These are phyloP conservation scores for Zea luxurians DNA, from an alignment of 176 grass and related monocot species.

Conservation along the genomic window DNA sequence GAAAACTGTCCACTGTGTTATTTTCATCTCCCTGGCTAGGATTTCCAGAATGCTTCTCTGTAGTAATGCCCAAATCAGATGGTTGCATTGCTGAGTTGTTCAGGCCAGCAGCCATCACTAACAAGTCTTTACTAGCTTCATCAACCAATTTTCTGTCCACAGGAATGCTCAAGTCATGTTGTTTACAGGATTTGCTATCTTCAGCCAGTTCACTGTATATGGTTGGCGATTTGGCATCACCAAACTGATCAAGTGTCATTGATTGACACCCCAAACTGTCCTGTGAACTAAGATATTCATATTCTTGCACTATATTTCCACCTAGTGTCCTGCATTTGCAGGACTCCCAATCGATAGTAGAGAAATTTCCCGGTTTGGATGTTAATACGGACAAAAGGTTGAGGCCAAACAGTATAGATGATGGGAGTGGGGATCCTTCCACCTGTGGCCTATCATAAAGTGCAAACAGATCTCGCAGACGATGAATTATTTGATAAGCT, in stretches of 20 bases:
- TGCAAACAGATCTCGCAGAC: slow-evolving; percentile 89
- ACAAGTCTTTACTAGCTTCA: slow-evolving; percentile 47
- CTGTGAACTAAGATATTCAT: slow-evolving; percentile 60
- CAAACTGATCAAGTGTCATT: slow-evolving; percentile 40
- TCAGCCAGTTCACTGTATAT: slow-evolving; percentile 36
- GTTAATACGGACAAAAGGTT: slow-evolving; percentile 87
- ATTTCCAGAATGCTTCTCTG: slow-evolving; percentile 38
- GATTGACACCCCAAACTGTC: slow-evolving; percentile 45
- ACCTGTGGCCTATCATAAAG: slow-evolving; percentile 97
- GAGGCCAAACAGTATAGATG: slow-evolving; percentile 88
- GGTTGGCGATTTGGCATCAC: slow-evolving; percentile 38
- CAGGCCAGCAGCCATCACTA: slow-evolving; percentile 34
- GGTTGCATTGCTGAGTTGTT: slow-evolving; percentile 38
- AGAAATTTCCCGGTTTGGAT: slow-evolving; percentile 78
- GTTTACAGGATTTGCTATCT: slow-evolving; percentile 45
- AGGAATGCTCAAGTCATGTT: slow-evolving; percentile 14
- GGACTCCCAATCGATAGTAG: slow-evolving; percentile 87
- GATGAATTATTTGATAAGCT: slow-evolving; percentile 97
- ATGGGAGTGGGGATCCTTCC: slow-evolving; percentile 97
- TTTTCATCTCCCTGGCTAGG: slow-evolving; percentile 53
- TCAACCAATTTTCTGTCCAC: slow-evolving; percentile 24
- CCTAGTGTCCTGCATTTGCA: slow-evolving; percentile 61
- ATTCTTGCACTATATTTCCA: slow-evolving; percentile 55
- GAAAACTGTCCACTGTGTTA: slow-evolving; percentile 37
- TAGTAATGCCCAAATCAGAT: slow-evolving; percentile 17